Evolutionary conservation across 768 basidiomycete species (phyloP), one percentile per base, ranked within the genome.

Genomic region (Rhizopogon vesiculosus): DNA sequence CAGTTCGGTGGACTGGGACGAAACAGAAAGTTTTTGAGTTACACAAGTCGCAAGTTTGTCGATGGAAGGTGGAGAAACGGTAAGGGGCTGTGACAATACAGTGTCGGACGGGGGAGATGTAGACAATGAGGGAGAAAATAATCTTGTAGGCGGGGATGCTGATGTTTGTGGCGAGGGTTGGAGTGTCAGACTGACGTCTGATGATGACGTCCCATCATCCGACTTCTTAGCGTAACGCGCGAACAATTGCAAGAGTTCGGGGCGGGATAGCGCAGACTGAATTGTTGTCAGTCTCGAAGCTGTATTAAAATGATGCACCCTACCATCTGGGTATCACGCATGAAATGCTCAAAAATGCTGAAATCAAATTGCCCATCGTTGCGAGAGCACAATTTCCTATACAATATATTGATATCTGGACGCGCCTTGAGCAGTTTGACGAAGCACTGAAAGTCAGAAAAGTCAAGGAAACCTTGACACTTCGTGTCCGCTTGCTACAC

Each of bases 361-460:
- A 77, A 57, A 66, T 70, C 49, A 80, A 69, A 8, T 48, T 61
- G 42, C 51, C 77, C 76, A 2, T 70, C 56, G 8, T 65, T 59
- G 38, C 60, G 54, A 0, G 56, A 69, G 39, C 66, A 66, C 25
- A 83, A 58, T 29, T 66, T 71, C 57, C 72, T 72, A 68, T 86
- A 89, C 7, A 97, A 69, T 0, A 74, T 64, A 51, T 89, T 85
- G 1, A 98, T 68, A 45, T 98, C 96, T 0, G 89, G 86, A 15
- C 96, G 83, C n/a, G 79, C 76, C 66, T 93, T 95, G 54, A 97
- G 79, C 33, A 84, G 68, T 64, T 87, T 89, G 59, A 95, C 88
- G 58, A 98, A 93, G 13, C 72, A 76, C 60, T 89, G 86, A 68
- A 96, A 98, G 55, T 85, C 87, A 1, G 75, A 58, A 63, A 93